Base-by-base conservation (phyloP, 1,284 basidiomycete genomes). In the Fomitopsis betulina region DNA sequence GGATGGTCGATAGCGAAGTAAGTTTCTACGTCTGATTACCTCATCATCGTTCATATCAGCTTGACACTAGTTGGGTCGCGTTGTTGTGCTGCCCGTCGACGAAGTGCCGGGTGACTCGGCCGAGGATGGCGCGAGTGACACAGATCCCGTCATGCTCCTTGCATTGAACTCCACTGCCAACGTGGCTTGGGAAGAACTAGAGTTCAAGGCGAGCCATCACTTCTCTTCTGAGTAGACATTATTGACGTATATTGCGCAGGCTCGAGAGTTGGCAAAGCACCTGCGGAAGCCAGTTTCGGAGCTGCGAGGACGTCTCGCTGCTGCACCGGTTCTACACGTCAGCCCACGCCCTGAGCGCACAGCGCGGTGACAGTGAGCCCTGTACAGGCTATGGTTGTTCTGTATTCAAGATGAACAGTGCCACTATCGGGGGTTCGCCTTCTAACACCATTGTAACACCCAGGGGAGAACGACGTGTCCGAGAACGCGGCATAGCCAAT, bases 1-100 rank as follows among this genome's bases (percentile, higher is more conserved):
- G 86, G 23, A 86, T 86, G 81, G 83, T 84, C 4, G 88, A 90
- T 60, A 85, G 85, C 67, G 89, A 91, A 79, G 89, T 89, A 63
- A 68, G 75, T 32, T 27, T 53, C 56, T 50, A 17, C 40, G 13
- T 27, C 49, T 56, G 12, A 5, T 6, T 21, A 27, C 13, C 17
- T 7, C 33, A 23, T 19, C 10, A 7, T 54, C 33, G 53, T 21
- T 51, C 42, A 51, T 51, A 17, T 21, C 9, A 47, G 27, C 37
- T 35, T 17, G 21, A 7, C 35, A 15, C 17, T 40, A 91, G 87
- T 73, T 89, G 33, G 89, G 89, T 17, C 80, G 84, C 42, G 80
- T 91, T 35, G 73, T 88, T 12, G 87, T 91, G 8, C 66, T 89
- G 8, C 82, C 87, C 2, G 75, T 91, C 12, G 82, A 37, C 49